A percentile compares a stretch with the other conserved stretches of the same genome.
Evolutionary conservation across 305 asterid genomes (phyloP).

Genomic region (Solanum hybrid): DNA sequence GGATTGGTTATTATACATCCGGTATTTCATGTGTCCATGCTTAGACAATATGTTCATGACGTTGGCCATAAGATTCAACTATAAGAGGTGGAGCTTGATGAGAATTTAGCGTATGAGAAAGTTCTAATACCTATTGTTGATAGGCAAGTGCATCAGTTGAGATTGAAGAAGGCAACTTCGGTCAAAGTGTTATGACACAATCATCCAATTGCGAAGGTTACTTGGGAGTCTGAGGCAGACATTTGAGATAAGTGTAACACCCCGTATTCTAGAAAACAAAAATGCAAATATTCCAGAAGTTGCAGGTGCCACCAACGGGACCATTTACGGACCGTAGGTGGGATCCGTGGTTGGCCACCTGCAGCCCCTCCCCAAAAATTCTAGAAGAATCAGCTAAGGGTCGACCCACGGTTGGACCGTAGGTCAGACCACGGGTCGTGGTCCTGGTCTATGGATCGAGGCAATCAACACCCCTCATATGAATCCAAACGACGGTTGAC

Average conservation of each 20-base stretch:
- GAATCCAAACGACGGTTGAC: too few relatives aligned
- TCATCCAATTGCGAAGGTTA: background rate
- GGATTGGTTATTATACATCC: too few relatives aligned
- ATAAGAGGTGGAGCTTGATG: background rate
- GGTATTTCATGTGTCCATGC: background rate
- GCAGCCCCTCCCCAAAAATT: too few relatives aligned
- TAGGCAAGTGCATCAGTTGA: background rate
- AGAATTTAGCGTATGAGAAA: background rate
- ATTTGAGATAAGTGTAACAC: background rate
- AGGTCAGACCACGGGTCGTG: too few relatives aligned
- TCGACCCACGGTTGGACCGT: too few relatives aligned
- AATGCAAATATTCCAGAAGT: background rate
- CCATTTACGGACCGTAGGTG: background rate
- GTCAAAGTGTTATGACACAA: background rate
- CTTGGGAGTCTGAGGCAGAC: background rate
- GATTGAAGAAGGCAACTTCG: background rate
- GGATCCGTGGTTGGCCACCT: too few relatives aligned
- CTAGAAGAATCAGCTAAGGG: too few relatives aligned
- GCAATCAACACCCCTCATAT: too few relatives aligned
- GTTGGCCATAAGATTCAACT: background rate
- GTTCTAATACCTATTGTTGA: background rate
- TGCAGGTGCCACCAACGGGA: background rate
- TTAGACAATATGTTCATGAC: background rate
- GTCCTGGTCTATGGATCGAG: too few relatives aligned
- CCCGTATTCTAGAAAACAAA: background rate